Evolutionary conservation across 345 rosid species (phyloP).

Genomic region (Arabidopsis arenosa): DNA sequence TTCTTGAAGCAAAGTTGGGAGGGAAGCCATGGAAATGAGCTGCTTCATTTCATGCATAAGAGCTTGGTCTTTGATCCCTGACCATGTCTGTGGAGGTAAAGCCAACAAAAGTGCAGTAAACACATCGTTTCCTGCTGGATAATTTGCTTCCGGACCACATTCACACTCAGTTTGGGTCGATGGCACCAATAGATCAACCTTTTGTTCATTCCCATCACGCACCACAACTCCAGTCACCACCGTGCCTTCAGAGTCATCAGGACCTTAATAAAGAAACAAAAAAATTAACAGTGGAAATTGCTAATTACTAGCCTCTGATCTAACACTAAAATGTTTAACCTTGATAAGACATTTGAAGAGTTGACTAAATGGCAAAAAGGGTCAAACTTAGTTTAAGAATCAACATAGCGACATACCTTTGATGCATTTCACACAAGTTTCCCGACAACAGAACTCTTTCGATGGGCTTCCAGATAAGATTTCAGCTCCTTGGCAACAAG

Average conservation of each 20-base stretch:
- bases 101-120: conserved; percentile 79
- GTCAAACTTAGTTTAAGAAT: background rate
- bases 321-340: background rate
- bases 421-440: conserved; percentile 66
- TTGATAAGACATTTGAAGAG: no score
- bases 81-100: conserved; percentile 81
- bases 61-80: conserved; percentile 64
- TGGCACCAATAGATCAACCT: conserved; percentile 49
- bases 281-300: background rate
- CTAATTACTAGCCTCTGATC: no score
- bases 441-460: conserved; percentile 57
- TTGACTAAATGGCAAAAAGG: background rate
- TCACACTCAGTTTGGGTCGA: conserved; percentile 46
- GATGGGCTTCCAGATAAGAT: conserved; percentile 63
- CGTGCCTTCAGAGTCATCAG: conserved; percentile 30
- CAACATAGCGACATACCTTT: conserved; percentile 35
- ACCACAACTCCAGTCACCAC: conserved; percentile 45
- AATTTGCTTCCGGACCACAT: conserved; percentile 49
- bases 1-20: conserved; percentile 84
- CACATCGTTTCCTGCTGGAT: conserved; percentile 68
- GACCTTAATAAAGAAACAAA: conserved; percentile 19
- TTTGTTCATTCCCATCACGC: conserved; percentile 59
- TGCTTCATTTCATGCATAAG: conserved; percentile 55
- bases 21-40: conserved; percentile 63
- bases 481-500: conserved; percentile 86